These are phyloP conservation scores for Suillus fuscotomentosus DNA, from an alignment of 768 basidiomycete genomes.

Conservation along the genomic window DNA sequence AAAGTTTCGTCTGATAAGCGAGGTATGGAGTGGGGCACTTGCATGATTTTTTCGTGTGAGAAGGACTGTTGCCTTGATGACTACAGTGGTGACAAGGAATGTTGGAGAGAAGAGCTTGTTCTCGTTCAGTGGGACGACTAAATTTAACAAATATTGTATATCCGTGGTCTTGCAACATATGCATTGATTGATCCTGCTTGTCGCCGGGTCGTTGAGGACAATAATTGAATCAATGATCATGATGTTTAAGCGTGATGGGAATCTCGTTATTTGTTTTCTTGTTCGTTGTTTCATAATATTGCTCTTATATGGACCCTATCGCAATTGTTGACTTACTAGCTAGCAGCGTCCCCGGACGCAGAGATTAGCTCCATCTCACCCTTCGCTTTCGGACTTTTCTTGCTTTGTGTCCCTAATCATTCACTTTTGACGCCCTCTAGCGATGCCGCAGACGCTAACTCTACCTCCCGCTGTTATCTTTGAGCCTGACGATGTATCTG, in stretches of 20 bases:
- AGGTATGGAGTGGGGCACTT: slow-evolving; percentile 95
- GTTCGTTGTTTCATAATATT: slow-evolving; percentile 10
- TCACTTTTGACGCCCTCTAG: slow-evolving; percentile 11
- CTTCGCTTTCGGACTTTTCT: slow-evolving; percentile 10
- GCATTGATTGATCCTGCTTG: background rate
- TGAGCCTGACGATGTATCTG: slow-evolving; percentile 19
- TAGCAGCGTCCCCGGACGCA: slow-evolving; percentile 22
- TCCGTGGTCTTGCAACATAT: background rate
- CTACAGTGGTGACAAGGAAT: slow-evolving; percentile 36
- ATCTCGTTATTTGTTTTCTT: slow-evolving; percentile 26
- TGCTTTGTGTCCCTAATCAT: background rate
- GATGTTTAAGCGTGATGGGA: background rate
- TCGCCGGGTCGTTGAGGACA: background rate
- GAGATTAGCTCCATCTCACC: slow-evolving; percentile 18
- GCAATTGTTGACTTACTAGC: slow-evolving; percentile 14
- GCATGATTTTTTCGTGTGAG: slow-evolving; percentile 85
- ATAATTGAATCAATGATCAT: slow-evolving; percentile 1
- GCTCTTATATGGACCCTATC: slow-evolving; percentile 12
- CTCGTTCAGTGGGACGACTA: slow-evolving; percentile 75
- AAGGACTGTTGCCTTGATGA: slow-evolving; percentile 66
- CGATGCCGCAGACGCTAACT: slow-evolving; percentile 25
- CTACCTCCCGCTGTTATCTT: slow-evolving; percentile 17
- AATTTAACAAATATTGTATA: slow-evolving; percentile 10
- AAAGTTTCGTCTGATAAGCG: slow-evolving; percentile 41
- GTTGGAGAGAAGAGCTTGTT: slow-evolving; percentile 76